Evolutionary conservation across 2,329 filamentous ascomycete genomes (phyloP), one percentile per base, ranked within the genome.

Genomic region (Pseudocercospora pini-densiflorae): DNA sequence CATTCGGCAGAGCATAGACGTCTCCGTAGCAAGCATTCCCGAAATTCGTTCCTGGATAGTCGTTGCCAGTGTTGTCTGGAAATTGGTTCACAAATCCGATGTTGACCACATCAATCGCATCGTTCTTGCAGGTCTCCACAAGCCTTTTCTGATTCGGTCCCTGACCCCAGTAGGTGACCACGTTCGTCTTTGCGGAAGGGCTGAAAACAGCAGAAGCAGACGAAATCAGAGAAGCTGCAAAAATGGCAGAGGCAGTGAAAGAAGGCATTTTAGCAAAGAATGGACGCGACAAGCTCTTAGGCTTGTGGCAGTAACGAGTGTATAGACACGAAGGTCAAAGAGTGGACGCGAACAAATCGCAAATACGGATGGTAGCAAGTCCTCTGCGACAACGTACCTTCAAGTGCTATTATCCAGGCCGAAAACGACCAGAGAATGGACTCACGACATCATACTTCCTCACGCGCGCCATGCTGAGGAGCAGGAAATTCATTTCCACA

Each of bases 141-240:
- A 88, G 78, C 24, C 82, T 78, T 23, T 77, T 74, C 70, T 88
- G 86, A 62, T 79, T 62, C 12, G 75, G 67, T 68, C 86, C 85
- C 80, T 88, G 85, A 55, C 86, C 86, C 79, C 82, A 87, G 76
- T 88, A 87, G 51, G 86, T 78, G 27, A 80, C 85, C 54, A 87
- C 78, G 70, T 87, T 87, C 45, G 78, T 79, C 63, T 80, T 82
- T 12, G 80, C 76, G 58, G 74, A 68, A 23, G 77, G 73, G 74
- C 82, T 74, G 69, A 85, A 81, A 51, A 77, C 78, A 65, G 80
- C 78, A 47, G 78, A 78, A 59, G 74, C 74, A 36, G 79, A 74
- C 29, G 79, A 74, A 58, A 68, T 40, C 3, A 66, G 23, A 27
- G 45, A 54, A 29, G 61, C 60, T 19, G 64, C 61, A n/a, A 66